phyloP scores from a whole-genome alignment of 257 asterid genomes.

The Solanum clarkiae region DNA sequence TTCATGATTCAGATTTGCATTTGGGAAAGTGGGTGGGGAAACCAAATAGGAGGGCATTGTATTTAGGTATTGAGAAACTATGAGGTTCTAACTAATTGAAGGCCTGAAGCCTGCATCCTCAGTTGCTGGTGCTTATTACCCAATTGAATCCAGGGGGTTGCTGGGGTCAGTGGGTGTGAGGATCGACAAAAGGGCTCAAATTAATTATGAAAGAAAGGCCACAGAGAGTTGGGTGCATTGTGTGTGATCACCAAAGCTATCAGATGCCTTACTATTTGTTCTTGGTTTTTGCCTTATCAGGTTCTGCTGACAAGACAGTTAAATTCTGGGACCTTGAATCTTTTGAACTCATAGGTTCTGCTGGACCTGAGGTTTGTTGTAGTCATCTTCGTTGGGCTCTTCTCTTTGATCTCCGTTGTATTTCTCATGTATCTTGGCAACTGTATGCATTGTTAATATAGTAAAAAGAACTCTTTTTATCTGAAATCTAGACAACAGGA shows the following conservation, averaged over 20 bases:
- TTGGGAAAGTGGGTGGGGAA: neutral
- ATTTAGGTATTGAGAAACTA: neutral
- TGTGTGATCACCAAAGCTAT: neutral
- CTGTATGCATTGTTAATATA: neutral
- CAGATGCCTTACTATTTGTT: slow-evolving; percentile 2
- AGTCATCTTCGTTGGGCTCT: slow-evolving; percentile 1
- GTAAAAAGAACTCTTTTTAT: slow-evolving; percentile 16
- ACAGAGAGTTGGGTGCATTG: neutral
- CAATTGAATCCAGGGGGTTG: neutral
- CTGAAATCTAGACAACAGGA: slow-evolving; percentile 64
- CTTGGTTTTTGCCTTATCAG: slow-evolving; percentile 28
- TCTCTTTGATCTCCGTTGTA: neutral
- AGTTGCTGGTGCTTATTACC: neutral
- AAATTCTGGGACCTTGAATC: slow-evolving; percentile 99
- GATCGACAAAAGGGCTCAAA: neutral
- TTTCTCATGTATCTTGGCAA: neutral
- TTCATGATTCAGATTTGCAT: neutral
- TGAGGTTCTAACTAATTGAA: neutral
- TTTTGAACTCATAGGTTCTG: slow-evolving; percentile 92
- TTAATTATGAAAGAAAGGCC: neutral
- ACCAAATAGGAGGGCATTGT: neutral
- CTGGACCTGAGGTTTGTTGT: slow-evolving; percentile 80
- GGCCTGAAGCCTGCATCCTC: neutral
- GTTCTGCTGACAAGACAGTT: slow-evolving; percentile 93
- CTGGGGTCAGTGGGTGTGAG: neutral